A percentile compares a stretch with the other conserved stretches of the same genome.
phyloP scores from a whole-genome alignment of 1,284 basidiomycete genomes.

The Cryptococcus amylolentus region DNA sequence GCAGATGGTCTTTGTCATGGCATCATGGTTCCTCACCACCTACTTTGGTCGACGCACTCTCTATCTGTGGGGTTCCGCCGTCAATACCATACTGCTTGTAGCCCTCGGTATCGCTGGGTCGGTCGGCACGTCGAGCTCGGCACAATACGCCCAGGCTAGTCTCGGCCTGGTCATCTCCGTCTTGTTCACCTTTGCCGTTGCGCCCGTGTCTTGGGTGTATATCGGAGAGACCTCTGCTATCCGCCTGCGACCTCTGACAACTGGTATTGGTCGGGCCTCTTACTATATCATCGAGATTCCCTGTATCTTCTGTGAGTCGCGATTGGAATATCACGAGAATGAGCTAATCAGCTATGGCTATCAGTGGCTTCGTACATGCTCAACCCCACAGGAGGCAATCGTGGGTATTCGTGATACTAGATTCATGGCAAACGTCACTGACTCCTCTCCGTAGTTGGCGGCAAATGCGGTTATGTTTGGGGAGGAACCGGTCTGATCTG shows the following conservation, averaged over 20 bases:
- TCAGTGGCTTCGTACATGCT: conserved; percentile 33
- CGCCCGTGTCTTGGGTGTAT: conserved; percentile 30
- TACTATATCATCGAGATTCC: conserved; percentile 42
- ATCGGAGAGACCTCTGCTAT: conserved; percentile 43
- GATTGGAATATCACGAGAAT: too few species aligned
- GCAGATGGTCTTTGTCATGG: conserved; percentile 40
- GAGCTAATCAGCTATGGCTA: background rate
- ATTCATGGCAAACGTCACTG: background rate
- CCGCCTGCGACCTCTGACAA: conserved; percentile 35
- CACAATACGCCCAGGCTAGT: conserved; percentile 28
- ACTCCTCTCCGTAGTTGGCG: conserved; percentile 15
- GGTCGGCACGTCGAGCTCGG: conserved; percentile 8
- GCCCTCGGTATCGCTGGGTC: conserved; percentile 29
- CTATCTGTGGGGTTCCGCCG: conserved; percentile 21
- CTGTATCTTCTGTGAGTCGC: conserved; percentile 26
- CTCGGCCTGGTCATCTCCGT: conserved; percentile 34
- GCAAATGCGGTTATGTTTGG: conserved; percentile 48
- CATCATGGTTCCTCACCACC: conserved; percentile 31
- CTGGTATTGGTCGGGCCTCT: conserved; percentile 35
- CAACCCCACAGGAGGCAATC: conserved; percentile 28
- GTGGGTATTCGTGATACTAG: conserved; percentile 9
- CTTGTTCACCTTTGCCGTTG: conserved; percentile 32
- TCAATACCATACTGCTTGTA: conserved; percentile 21
- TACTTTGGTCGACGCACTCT: conserved; percentile 27
- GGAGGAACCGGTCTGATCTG: conserved; percentile 28